Conservation (phyloP, 805 yeast genomes). For the Jamesozyma lodderae region DNA sequence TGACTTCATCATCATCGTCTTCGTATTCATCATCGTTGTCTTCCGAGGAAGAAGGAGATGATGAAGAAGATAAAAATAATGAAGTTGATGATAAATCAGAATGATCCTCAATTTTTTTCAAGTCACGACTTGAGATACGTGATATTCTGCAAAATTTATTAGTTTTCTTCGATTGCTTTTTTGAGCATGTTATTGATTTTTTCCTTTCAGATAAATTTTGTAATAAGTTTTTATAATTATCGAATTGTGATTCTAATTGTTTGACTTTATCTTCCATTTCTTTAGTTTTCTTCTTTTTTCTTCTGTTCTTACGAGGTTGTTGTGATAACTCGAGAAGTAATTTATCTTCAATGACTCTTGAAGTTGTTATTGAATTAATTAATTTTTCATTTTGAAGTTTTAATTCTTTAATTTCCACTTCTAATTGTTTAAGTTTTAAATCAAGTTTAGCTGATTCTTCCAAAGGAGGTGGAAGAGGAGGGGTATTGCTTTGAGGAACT, state of each 20-base stretch:
- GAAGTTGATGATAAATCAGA: slow-evolving; percentile 12
- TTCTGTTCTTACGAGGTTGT: slow-evolving; percentile 1
- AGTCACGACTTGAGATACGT: slow-evolving; percentile 19
- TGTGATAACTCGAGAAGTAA: slow-evolving; percentile 11
- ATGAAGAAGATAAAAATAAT: slow-evolving; percentile 6
- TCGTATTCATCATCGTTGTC: slow-evolving; percentile 3
- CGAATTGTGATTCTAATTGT: slow-evolving; percentile 25
- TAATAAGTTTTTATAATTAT: slow-evolving; percentile 20
- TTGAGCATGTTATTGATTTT: background rate
- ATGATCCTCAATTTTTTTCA: slow-evolving; percentile 21
- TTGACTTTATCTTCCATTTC: slow-evolving; percentile 21
- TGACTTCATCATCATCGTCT: slow-evolving; percentile 2
- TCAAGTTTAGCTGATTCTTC: slow-evolving; percentile 20
- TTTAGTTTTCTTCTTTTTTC: slow-evolving; percentile 1
- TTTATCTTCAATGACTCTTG: slow-evolving; percentile 21
- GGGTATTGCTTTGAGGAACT: background rate
- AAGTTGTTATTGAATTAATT: slow-evolving; percentile 22
- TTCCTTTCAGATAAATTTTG: background rate
- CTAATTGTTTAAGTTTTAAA: slow-evolving; percentile 26
- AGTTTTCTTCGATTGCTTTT: background rate
- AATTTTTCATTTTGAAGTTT: slow-evolving; percentile 29
- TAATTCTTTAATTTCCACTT: slow-evolving; percentile 27
- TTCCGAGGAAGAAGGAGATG: background rate
- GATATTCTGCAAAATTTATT: slow-evolving; percentile 13
- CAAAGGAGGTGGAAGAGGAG: background rate